phyloP scores from a whole-genome alignment of 805 yeast species.

The Candida schatavii region DNA sequence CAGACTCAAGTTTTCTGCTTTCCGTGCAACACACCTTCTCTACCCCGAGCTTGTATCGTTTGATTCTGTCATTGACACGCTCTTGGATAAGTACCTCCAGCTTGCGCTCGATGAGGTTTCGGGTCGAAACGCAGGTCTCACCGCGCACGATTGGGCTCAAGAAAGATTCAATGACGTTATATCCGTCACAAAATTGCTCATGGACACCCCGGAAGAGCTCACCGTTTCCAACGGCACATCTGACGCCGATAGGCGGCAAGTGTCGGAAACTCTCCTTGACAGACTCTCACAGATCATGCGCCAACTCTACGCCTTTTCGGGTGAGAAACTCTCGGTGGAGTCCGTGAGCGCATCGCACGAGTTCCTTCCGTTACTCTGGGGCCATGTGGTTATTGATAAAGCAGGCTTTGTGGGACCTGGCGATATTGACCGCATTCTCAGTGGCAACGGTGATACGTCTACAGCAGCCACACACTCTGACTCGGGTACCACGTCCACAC shows the following conservation, averaged over 20 bases:
- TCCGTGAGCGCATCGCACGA: constrained; percentile 14
- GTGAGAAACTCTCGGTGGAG: constrained; percentile 18
- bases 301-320: constrained; percentile 24
- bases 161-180: constrained; percentile 28
- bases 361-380: constrained; percentile 35
- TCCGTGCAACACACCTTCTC: constrained; percentile 23
- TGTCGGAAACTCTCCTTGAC: constrained; percentile 21
- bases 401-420: constrained; percentile 20
- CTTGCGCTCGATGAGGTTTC: constrained; percentile 9
- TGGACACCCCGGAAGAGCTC: constrained; percentile 30
- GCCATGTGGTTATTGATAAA: constrained; percentile 18
- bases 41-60: constrained; percentile 24
- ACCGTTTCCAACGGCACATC: constrained; percentile 3
- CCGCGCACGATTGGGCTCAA: constrained; percentile 1
- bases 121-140: constrained; percentile 3
- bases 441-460: neutral
- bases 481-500: neutral
- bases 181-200: constrained; percentile 27
- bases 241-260: neutral
- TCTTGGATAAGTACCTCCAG: constrained; percentile 28
- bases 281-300: constrained; percentile 26
- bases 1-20: constrained; percentile 20
- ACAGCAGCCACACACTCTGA: neutral
- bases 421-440: constrained; percentile 22
- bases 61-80: constrained; percentile 18